A percentile compares a stretch with the other conserved stretches of the same genome.
phyloP scores from a whole-genome alignment of 2,329 filamentous ascomycete species.

The Exophiala viscosa region DNA sequence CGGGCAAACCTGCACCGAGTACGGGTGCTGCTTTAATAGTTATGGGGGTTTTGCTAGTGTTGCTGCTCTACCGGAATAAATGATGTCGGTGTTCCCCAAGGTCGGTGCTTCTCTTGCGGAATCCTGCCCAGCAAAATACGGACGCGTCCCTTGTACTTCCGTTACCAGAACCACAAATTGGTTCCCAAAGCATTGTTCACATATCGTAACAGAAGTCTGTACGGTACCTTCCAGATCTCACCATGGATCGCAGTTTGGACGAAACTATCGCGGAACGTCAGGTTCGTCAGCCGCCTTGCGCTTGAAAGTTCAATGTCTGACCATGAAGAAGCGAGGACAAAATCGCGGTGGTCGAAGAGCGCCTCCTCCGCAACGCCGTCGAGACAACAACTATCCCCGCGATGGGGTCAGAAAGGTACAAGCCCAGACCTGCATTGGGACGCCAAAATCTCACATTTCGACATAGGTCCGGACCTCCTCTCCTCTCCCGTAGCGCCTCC shows the following conservation, averaged over 20 bases:
- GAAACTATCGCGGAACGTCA: slow-evolving; percentile 62
- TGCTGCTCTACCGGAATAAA: too few species aligned
- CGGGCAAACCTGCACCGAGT: too few species aligned
- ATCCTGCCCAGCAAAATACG: too few species aligned
- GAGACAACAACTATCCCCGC: slow-evolving; percentile 60
- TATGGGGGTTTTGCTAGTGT: too few species aligned
- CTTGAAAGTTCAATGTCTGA: slow-evolving; percentile 2
- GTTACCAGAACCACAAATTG: too few species aligned
- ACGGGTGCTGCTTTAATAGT: too few species aligned
- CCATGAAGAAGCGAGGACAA: slow-evolving; percentile 3
- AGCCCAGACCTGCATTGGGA: slow-evolving; percentile 37
- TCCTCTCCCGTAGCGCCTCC: slow-evolving; percentile 18
- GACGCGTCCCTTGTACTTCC: too few species aligned
- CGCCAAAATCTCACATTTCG: slow-evolving; percentile 32
- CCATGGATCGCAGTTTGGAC: slow-evolving; percentile 63
- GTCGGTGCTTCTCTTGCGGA: too few species aligned
- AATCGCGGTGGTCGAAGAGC: slow-evolving; percentile 37
- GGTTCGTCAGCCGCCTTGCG: slow-evolving; percentile 39
- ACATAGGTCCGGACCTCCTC: slow-evolving; percentile 23
- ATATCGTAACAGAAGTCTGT: too few species aligned
- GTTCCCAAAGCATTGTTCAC: too few species aligned
- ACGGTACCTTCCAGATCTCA: slow-evolving; percentile 11
- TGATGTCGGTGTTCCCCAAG: too few species aligned
- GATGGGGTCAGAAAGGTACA: slow-evolving; percentile 87
- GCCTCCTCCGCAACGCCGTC: slow-evolving; percentile 34